phyloP scores from a whole-genome alignment of 2,329 filamentous ascomycete species.

The Colletotrichum cereale region DNA sequence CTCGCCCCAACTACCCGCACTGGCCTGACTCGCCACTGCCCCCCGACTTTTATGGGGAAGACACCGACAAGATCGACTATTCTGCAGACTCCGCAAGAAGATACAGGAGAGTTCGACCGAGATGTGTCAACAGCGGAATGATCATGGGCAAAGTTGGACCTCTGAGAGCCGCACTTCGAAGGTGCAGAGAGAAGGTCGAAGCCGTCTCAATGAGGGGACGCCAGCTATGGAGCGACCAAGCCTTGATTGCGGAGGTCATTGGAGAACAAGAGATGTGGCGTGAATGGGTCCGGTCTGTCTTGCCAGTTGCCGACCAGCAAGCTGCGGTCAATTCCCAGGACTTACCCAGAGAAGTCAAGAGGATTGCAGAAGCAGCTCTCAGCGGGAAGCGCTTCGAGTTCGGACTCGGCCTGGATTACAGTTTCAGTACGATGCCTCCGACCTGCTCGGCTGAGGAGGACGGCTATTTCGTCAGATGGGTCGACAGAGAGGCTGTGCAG shows the following conservation, averaged over 20 bases:
- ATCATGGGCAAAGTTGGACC: slow-evolving; percentile 51
- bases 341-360: slow-evolving; percentile 40
- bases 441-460: slow-evolving; percentile 53
- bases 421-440: slow-evolving; percentile 51
- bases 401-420: slow-evolving; percentile 54
- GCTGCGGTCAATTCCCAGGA: background rate
- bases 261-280: slow-evolving; percentile 55
- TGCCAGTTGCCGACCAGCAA: slow-evolving; percentile 21
- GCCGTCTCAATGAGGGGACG: slow-evolving; percentile 45
- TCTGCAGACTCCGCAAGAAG: slow-evolving; percentile 49
- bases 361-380: slow-evolving; percentile 46
- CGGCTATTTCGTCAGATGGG: slow-evolving; percentile 48
- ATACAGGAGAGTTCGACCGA: slow-evolving; percentile 48
- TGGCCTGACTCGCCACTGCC: slow-evolving; percentile 53
- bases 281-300: slow-evolving; percentile 46
- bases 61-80: slow-evolving; percentile 47
- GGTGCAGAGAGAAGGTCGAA: slow-evolving; percentile 48
- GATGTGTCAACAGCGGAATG: slow-evolving; percentile 51
- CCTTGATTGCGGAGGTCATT: slow-evolving; percentile 51
- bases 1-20: slow-evolving; percentile 50
- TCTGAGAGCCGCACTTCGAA: slow-evolving; percentile 43
- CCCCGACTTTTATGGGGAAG: slow-evolving; percentile 48
- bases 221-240: slow-evolving; percentile 55
- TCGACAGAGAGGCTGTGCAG: slow-evolving; percentile 43
- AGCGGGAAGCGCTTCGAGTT: slow-evolving; percentile 49